Evolutionary conservation across 257 asterid genomes (phyloP), one percentile per base, ranked within the genome.

Genomic region (Thymus quinquecostatus): DNA sequence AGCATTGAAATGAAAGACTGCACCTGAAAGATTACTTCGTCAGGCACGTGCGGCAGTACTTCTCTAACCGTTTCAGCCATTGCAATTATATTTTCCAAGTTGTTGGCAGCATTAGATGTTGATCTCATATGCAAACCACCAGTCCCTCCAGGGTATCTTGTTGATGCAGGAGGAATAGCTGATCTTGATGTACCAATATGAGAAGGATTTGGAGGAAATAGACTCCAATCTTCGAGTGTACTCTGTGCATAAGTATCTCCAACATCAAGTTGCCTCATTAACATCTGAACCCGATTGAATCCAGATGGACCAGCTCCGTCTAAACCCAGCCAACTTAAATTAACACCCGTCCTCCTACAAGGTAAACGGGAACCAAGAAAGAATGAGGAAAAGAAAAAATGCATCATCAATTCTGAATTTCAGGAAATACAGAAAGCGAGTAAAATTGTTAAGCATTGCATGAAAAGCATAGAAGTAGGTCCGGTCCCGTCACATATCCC

Each of bases 251-350:
- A 89, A 10, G 87, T 83, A 73, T 90, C 97, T 78, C 97, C 97
- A 64, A 88, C 97, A 66, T 91, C 92, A 36, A 90, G 88, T 70
- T 90, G 97, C 80, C 97, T 84, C 95, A 90, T 90, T 86, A 90
- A 83, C 95, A 84, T 86, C 86, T 86, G 95, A 69, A 90, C 91
- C 54, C 91, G 86, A 54, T 89, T 87, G 60, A 90, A 75, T 77
- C 95, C 92, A 69, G 92, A 86, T 1, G 92, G 88, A 62, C 97
- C 86, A 48, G 95, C 91, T 76, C 89, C 91, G 55, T 90, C 97
- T 67, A 88, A 77, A 67, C 92, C 83, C 78, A 85, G 65, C 95
- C 92, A 90, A 73, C 86, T 80, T 73, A 93, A 77, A 81, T 88
- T 92, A 51, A 81, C 64, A 74, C 89, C 86, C 1, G 87, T 36